phyloP scores from a whole-genome alignment of 176 grass and related monocot genomes.

The Luzula sylvatica region DNA sequence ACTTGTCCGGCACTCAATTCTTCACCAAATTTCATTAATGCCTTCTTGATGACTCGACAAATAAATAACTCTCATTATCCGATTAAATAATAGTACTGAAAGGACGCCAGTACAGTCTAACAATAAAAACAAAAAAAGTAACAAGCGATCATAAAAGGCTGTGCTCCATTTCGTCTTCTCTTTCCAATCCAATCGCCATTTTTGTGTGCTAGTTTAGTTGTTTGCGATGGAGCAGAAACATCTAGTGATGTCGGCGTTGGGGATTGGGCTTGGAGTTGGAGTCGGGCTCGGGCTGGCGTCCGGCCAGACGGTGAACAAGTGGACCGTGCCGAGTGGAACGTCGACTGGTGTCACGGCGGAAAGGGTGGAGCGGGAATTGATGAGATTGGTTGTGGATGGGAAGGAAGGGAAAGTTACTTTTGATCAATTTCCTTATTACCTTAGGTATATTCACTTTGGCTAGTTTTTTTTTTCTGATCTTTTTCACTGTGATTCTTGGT shows the following conservation, averaged over 20 bases:
- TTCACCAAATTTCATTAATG: too few species aligned
- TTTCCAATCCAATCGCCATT: not conserved
- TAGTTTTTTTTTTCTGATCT: not conserved
- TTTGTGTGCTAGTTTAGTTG: not conserved
- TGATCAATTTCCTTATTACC: slow-evolving; percentile 85
- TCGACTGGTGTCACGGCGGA: slow-evolving; percentile 46
- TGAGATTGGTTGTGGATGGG: slow-evolving; percentile 40
- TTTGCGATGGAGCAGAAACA: slow-evolving; percentile 71
- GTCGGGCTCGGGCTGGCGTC: slow-evolving; percentile 74
- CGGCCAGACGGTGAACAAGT: slow-evolving; percentile 26
- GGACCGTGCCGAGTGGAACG: not conserved
- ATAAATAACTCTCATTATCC: too few species aligned
- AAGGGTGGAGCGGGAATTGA: slow-evolving; percentile 60
- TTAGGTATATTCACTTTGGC: slow-evolving; percentile 36
- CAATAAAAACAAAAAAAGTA: too few species aligned
- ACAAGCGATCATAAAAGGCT: too few species aligned
- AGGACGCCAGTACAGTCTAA: too few species aligned
- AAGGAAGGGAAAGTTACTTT: slow-evolving; percentile 63
- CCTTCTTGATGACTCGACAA: too few species aligned
- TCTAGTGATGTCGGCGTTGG: slow-evolving; percentile 81
- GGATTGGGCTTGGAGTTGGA: slow-evolving; percentile 73
- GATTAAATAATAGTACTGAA: too few species aligned
- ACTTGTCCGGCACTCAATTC: not conserved
- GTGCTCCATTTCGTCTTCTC: not conserved
- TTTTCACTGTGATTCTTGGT: too few species aligned